Percentiles rank a stretch among this genome's conserved stretches.
Conservation (phyloP, 805 yeast genomes). For the Metschnikowia cerradonensis region DNA sequence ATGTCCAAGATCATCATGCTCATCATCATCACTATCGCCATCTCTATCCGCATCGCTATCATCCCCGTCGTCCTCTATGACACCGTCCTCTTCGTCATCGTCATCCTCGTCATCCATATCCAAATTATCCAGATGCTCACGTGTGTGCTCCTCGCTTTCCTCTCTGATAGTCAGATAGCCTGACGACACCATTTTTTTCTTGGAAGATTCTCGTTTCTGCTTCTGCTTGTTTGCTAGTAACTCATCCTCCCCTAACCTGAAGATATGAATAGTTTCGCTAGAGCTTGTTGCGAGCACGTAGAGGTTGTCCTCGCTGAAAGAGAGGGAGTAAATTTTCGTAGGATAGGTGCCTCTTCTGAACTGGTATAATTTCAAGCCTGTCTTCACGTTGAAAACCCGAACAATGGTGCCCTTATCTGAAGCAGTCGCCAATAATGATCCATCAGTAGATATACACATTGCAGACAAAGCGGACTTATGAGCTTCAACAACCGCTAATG, state of each 20-base stretch:
- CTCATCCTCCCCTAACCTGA: constrained; percentile 60
- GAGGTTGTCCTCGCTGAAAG: constrained; percentile 66
- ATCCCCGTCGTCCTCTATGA: constrained; percentile 22
- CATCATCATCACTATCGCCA: constrained; percentile 22
- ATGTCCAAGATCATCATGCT: constrained; percentile 17
- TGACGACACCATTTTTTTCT: constrained; percentile 6
- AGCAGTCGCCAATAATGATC: constrained; percentile 80
- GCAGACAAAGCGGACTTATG: constrained; percentile 76
- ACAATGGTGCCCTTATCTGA: constrained; percentile 88
- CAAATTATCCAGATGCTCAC: constrained; percentile 6
- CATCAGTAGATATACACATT: constrained; percentile 67
- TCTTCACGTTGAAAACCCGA: constrained; percentile 67
- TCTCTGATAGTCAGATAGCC: constrained; percentile 26
- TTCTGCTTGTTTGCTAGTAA: constrained; percentile 37
- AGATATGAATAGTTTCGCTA: constrained; percentile 90
- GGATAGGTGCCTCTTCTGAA: constrained; percentile 85
- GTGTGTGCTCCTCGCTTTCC: constrained; percentile 15
- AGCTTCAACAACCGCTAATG: constrained; percentile 78
- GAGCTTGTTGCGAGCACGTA: constrained; percentile 81
- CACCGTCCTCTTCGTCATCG: constrained; percentile 19
- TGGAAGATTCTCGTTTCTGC: constrained; percentile 20
- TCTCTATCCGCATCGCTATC: constrained; percentile 26
- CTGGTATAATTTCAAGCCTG: constrained; percentile 62
- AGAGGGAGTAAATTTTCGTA: constrained; percentile 70
- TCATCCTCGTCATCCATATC: constrained; percentile 18